Evolutionary conservation across 345 rosid species (phyloP).

Genomic region (Clausena lansium): DNA sequence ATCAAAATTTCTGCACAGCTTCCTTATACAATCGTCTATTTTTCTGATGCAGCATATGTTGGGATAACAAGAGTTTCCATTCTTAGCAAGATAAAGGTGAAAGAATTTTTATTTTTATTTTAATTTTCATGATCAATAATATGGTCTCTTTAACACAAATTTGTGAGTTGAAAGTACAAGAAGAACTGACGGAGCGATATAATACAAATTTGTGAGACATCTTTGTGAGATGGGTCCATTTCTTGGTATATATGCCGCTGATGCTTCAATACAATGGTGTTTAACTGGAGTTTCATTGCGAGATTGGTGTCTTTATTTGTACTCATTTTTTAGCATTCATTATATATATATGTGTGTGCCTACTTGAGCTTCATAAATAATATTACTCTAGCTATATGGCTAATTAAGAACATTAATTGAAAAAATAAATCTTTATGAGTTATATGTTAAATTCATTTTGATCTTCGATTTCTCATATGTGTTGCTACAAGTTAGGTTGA

Average conservation of each 20-base stretch:
- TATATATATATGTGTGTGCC: no score
- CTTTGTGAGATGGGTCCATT: slow-evolving; percentile 33
- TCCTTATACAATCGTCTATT: slow-evolving; percentile 5
- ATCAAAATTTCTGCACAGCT: not conserved
- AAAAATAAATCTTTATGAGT: no score
- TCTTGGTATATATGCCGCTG: slow-evolving; percentile 15
- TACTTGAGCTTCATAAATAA: no score
- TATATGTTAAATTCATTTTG: no score
- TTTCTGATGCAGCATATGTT: slow-evolving; percentile 5
- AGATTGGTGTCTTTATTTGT: no score
- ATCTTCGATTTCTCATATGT: no score
- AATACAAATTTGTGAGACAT: slow-evolving; percentile 25
- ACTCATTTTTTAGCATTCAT: no score
- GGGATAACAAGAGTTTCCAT: slow-evolving; percentile 7
- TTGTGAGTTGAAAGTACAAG: slow-evolving; percentile 26
- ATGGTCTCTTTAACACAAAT: not conserved
- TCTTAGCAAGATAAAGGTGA: not conserved
- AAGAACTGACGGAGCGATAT: slow-evolving; percentile 14
- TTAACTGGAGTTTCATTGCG: not conserved
- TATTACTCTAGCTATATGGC: no score
- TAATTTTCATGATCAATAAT: not conserved
- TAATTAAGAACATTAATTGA: no score
- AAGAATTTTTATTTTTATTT: not conserved
- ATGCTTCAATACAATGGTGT: slow-evolving; percentile 18
- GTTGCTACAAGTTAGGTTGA: no score